A percentile compares a stretch with the other conserved stretches of the same genome.
phyloP scores from a whole-genome alignment of 768 basidiomycete species.

The Tulasnella sp. region DNA sequence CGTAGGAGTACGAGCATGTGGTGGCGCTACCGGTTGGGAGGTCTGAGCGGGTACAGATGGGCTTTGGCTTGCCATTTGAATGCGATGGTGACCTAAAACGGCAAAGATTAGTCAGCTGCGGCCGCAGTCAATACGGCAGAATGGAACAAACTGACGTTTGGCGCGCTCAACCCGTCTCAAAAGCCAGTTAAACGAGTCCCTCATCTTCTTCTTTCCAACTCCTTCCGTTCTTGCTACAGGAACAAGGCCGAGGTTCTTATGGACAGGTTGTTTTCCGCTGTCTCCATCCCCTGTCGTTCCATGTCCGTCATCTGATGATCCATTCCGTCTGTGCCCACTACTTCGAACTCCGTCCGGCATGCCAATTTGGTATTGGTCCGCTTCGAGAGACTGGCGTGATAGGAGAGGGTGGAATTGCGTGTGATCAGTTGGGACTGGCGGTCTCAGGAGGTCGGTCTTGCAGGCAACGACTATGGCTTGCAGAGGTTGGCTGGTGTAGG shows the following conservation, averaged over 20 bases:
- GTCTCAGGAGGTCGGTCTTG: conserved; percentile 68
- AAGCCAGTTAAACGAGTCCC: conserved; percentile 73
- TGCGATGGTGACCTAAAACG: conserved; percentile 22
- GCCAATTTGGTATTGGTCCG: conserved; percentile 32
- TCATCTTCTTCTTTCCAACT: conserved; percentile 70
- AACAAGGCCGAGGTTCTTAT: conserved; percentile 60
- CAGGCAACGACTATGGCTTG: conserved; percentile 73
- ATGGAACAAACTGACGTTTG: conserved; percentile 38
- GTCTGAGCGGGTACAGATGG: conserved; percentile 12
- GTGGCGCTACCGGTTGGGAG: background rate
- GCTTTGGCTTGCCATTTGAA: conserved; percentile 2
- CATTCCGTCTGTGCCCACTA: conserved; percentile 1
- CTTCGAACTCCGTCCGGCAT: conserved; percentile 1
- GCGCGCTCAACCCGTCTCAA: conserved; percentile 64
- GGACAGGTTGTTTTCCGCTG: conserved; percentile 17
- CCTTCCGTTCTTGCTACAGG: conserved; percentile 66
- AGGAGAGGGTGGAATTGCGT: conserved; percentile 26
- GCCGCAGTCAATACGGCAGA: conserved; percentile 7
- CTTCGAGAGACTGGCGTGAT: conserved; percentile 27
- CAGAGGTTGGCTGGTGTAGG: conserved; percentile 26
- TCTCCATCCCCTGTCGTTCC: conserved; percentile 5
- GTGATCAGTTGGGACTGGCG: conserved; percentile 30
- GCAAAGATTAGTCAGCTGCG: conserved; percentile 15
- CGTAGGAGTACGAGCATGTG: background rate
- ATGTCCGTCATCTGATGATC: conserved; percentile 16